These are phyloP conservation scores for Triticum timopheevii DNA, from an alignment of 176 grass and related monocot genomes.

Conservation along the genomic window DNA sequence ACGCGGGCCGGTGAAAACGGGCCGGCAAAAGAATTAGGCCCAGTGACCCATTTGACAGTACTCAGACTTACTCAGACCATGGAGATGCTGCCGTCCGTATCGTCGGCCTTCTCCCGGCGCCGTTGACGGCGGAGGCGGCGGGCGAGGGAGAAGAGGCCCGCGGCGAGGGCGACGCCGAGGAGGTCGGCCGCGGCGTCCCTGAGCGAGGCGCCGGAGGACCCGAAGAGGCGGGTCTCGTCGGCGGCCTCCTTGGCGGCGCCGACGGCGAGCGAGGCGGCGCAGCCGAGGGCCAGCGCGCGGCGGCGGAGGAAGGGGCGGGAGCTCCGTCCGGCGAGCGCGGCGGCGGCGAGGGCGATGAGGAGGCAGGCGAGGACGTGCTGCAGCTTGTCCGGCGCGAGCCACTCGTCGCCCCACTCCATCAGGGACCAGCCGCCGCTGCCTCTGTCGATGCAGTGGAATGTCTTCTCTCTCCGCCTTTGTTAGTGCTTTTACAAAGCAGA, in stretches of 20 bases:
- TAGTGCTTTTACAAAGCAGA: no score
- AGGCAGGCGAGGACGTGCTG: constrained; percentile 78
- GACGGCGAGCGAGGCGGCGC: constrained; percentile 45
- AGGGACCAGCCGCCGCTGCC: neutral
- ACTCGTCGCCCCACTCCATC: constrained; percentile 85
- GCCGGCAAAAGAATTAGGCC: neutral
- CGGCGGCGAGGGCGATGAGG: constrained; percentile 47
- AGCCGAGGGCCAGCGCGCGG: constrained; percentile 48
- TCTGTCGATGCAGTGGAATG: neutral
- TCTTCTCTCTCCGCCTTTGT: neutral
- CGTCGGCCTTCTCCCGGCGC: constrained; percentile 20
- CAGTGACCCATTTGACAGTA: neutral
- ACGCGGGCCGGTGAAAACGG: neutral
- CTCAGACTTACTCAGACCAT: constrained; percentile 45
- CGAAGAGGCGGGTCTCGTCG: constrained; percentile 70
- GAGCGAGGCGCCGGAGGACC: constrained; percentile 68
- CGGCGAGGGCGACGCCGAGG: constrained; percentile 43
- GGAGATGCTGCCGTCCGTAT: constrained; percentile 15
- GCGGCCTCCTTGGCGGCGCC: constrained; percentile 76
- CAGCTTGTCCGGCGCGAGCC: constrained; percentile 70
- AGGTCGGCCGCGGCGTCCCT: constrained; percentile 79
- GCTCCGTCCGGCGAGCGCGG: constrained; percentile 47
- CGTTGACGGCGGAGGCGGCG: constrained; percentile 13
- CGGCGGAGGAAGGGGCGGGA: constrained; percentile 42
- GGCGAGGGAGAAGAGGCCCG: constrained; percentile 23